Percentiles rank a stretch among this genome's conserved stretches.
These are phyloP conservation scores for Lichtheimia corymbifera DNA, from an alignment of 371 early-diverging fungal species.

Conservation along the genomic window DNA sequence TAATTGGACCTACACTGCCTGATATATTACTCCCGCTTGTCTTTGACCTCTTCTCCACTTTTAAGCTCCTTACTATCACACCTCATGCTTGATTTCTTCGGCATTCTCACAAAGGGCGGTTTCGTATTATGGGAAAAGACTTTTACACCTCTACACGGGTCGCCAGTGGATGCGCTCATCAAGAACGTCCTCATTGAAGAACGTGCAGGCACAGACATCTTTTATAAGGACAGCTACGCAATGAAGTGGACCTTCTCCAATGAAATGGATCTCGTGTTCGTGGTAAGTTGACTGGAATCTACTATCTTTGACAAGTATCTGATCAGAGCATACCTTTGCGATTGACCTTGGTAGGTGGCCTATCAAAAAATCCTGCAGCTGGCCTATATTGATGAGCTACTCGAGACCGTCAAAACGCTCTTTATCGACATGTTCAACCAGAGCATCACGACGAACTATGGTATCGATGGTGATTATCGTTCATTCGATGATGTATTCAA, in stretches of 20 bases:
- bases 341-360: slow-evolving; percentile 59
- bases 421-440: slow-evolving; percentile 37
- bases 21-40: no score
- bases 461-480: slow-evolving; percentile 25
- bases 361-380: slow-evolving; percentile 90
- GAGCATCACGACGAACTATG: slow-evolving; percentile 13
- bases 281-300: slow-evolving; percentile 53
- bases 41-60: no score
- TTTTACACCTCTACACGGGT: slow-evolving; percentile 53
- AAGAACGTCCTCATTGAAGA: slow-evolving; percentile 81
- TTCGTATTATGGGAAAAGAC: slow-evolving; percentile 79
- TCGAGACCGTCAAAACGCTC: slow-evolving; percentile 61
- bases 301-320: no score
- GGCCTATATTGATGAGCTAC: slow-evolving; percentile 82
- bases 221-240: slow-evolving; percentile 65
- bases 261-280: slow-evolving; percentile 85
- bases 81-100: slow-evolving; percentile 80
- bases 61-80: no score
- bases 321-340: no score
- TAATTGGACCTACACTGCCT: no score
- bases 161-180: slow-evolving; percentile 77
- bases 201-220: slow-evolving; percentile 61
- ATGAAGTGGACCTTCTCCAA: slow-evolving; percentile 87
- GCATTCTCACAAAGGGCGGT: slow-evolving; percentile 81
- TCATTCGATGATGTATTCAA: slow-evolving; percentile 46